phyloP scores from a whole-genome alignment of 2,329 filamentous ascomycete genomes.

The Sporothrix mexicana region DNA sequence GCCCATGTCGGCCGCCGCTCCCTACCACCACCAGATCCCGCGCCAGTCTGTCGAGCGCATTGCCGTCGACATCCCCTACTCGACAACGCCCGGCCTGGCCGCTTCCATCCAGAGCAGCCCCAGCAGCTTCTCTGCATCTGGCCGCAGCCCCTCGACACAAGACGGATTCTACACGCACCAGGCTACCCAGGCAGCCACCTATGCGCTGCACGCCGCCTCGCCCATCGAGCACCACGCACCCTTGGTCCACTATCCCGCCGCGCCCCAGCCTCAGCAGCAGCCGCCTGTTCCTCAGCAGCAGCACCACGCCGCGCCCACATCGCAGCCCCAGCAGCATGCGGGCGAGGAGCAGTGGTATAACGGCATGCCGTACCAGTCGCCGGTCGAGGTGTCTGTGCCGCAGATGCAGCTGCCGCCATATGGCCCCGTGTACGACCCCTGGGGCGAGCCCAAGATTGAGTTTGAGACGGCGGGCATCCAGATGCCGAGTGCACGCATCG shows the following conservation, averaged over 20 bases:
- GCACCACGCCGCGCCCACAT: conserved; percentile 48
- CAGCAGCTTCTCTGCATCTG: conserved; percentile 62
- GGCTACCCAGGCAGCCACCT: conserved; percentile 54
- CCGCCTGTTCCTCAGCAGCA: conserved; percentile 48
- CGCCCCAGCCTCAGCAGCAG: conserved; percentile 42
- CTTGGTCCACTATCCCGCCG: conserved; percentile 49
- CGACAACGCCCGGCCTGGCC: conserved; percentile 53
- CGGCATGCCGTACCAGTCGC: conserved; percentile 58
- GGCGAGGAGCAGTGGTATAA: conserved; percentile 61
- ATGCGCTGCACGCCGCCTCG: conserved; percentile 55
- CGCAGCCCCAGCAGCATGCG: conserved; percentile 43
- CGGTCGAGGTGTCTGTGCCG: conserved; percentile 61
- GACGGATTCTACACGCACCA: conserved; percentile 65
- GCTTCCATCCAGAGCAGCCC: conserved; percentile 63
- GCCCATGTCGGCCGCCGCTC: conserved; percentile 44
- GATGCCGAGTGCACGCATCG: conserved; percentile 64
- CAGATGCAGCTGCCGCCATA: conserved; percentile 60
- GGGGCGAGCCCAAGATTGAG: conserved; percentile 59
- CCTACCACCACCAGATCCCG: conserved; percentile 57
- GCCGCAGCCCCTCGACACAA: conserved; percentile 59
- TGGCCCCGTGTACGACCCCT: conserved; percentile 59
- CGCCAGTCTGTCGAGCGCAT: conserved; percentile 55
- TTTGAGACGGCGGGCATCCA: conserved; percentile 64
- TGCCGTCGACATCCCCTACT: conserved; percentile 58
- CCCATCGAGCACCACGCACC: conserved; percentile 53